phyloP scores from a whole-genome alignment of 768 basidiomycete species.

The Flagelloscypha sp. region DNA sequence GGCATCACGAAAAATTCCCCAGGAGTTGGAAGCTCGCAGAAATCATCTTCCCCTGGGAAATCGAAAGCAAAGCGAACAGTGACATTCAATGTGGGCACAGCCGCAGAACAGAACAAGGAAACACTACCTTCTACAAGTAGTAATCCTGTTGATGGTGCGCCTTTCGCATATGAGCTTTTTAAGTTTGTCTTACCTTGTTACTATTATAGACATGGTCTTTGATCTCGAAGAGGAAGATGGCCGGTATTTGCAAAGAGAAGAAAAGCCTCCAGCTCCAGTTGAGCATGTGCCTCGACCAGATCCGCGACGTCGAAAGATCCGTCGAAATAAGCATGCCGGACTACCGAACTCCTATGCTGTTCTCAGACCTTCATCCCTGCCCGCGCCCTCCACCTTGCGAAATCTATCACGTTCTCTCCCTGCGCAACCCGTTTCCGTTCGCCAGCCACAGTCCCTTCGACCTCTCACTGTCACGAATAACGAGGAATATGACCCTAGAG shows the following conservation, averaged over 20 bases:
- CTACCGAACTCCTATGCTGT: slow-evolving; percentile 50
- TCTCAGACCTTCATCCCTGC: slow-evolving; percentile 63
- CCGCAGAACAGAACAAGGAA: no score
- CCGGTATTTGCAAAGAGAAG: slow-evolving; percentile 22
- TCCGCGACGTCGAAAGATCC: slow-evolving; percentile 20
- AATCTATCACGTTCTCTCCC: slow-evolving; percentile 22
- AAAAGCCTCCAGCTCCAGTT: slow-evolving; percentile 27
- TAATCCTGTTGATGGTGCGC: no score
- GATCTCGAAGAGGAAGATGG: slow-evolving; percentile 51
- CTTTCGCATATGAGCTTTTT: no score
- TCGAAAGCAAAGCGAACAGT: no score
- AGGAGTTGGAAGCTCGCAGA: no score
- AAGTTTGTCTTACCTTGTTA: no score
- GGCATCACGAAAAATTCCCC: no score
- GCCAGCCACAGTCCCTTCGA: background rate
- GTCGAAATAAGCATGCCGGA: slow-evolving; percentile 27
- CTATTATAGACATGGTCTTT: slow-evolving; percentile 62
- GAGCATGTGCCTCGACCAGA: slow-evolving; percentile 30
- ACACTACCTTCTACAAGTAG: no score
- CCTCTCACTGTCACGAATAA: slow-evolving; percentile 6
- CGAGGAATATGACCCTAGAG: slow-evolving; percentile 26
- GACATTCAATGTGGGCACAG: no score
- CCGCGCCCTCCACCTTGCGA: slow-evolving; percentile 52
- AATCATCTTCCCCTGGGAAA: no score
- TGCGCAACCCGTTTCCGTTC: background rate